A percentile compares a stretch with the other conserved stretches of the same genome.
Evolutionary conservation across 2,329 filamentous ascomycete species (phyloP).

Genomic region (Phaeosphaeriaceae sp.): DNA sequence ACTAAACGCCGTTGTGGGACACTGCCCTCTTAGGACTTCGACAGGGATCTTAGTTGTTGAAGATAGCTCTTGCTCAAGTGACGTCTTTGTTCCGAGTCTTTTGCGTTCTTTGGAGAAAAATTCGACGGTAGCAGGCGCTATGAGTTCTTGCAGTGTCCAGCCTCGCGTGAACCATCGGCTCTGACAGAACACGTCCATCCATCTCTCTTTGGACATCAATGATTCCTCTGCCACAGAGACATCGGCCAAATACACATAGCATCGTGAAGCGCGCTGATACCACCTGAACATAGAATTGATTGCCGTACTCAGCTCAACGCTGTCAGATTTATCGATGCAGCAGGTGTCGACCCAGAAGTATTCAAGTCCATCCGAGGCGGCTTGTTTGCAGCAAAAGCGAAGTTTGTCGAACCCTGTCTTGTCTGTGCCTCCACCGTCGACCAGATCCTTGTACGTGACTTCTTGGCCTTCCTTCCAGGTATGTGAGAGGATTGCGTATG

Average conservation of each 20-base stretch:
- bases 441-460: neutral
- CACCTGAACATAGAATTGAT: neutral
- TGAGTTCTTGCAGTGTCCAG: slow-evolving; percentile 14
- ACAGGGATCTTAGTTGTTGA: slow-evolving; percentile 18
- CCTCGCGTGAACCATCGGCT: neutral
- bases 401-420: neutral
- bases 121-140: slow-evolving; percentile 18
- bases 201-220: neutral
- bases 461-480: neutral
- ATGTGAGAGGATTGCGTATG: slow-evolving; percentile 24
- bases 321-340: neutral
- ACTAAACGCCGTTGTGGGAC: slow-evolving; percentile 14
- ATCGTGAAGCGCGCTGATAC: neutral
- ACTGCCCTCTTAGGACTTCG: slow-evolving; percentile 3
- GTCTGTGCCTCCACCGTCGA: neutral
- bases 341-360: neutral
- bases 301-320: neutral
- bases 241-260: neutral
- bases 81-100: slow-evolving; percentile 13
- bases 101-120: slow-evolving; percentile 24
- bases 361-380: neutral
- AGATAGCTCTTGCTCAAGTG: slow-evolving; percentile 15
- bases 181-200: neutral
- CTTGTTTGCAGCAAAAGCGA: neutral
- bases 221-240: neutral